Base-by-base conservation (phyloP, 495 filamentous ascomycete species). In the Xylaria flabelliformis region DNA sequence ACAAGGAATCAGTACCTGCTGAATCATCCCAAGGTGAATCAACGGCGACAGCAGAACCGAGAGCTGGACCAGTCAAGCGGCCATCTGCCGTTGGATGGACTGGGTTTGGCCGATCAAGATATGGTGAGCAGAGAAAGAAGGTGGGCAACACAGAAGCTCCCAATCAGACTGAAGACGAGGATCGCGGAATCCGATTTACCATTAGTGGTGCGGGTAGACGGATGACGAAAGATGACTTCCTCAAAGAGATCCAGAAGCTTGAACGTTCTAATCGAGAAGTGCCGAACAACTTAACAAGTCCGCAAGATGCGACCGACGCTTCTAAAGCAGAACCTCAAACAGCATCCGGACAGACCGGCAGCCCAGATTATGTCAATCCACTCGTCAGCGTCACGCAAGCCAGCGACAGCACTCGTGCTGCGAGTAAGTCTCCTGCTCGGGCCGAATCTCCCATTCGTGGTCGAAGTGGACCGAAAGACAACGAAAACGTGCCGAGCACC, bases 171-270 rank as follows among this genome's bases (percentile, higher is more conserved):
- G 89, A 86, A 70, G 86, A 89, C 1, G 90, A 94, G 64, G 94
- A 97, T 76, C 88, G 91, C 48, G 86, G 90, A 51, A 91, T 98
- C 68, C 92, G 97, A 61, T 98, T 98, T 82, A 97, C 92, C 4
- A 90, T 99, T 68, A 88, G 86, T 42, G 88, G 90, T 51, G 86
- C 89, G 70, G 92, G 93, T 26, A 82, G 81, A 50, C 90, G 92
- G 24, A 89, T 98, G 92, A 96, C 88, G 78, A 97, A 97, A 80
- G 89, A 92, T 8, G 93, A 98, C 76, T 98, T 99, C 81, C 91
- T 98, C 73, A 83, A 89, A 62, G 90, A 96, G 76, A 91, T 99
- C 73, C 90, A 91, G 77, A 85, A 90, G 36, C 84, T 98, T 70
- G 94, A 97, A 78, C 91, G 93, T 41, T 91, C 90, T 74, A 89